Evolutionary conservation across 108 stramenopile species (phyloP).

Genomic region (Fistulifera solaris): DNA sequence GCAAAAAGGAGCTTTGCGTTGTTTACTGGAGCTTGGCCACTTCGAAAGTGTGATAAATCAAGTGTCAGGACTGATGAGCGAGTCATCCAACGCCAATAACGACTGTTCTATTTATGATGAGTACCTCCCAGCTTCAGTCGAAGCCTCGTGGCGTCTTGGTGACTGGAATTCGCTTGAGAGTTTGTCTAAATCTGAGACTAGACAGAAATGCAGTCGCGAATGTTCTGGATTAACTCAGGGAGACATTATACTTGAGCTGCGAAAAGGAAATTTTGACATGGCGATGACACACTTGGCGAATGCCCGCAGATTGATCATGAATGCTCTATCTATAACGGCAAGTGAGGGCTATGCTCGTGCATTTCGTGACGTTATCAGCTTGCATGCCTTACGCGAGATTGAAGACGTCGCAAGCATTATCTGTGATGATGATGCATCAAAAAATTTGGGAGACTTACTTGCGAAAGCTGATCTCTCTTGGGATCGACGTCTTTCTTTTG

Average conservation of each 20-base stretch:
- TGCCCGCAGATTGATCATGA: constrained; percentile 56
- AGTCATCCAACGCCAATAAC: neutral
- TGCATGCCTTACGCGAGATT: constrained; percentile 71
- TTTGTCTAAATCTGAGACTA: constrained; percentile 1
- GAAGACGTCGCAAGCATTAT: constrained; percentile 4
- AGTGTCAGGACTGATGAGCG: constrained; percentile 38
- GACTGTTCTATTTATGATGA: neutral
- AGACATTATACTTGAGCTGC: constrained; percentile 49
- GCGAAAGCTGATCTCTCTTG: constrained; percentile 17
- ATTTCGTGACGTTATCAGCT: constrained; percentile 48
- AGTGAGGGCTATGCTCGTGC: constrained; percentile 67
- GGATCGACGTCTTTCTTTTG: constrained; percentile 28
- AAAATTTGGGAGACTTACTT: too few relatives aligned
- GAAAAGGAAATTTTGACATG: constrained; percentile 13
- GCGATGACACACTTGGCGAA: constrained; percentile 24
- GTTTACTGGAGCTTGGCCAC: constrained; percentile 72
- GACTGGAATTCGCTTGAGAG: constrained; percentile 58
- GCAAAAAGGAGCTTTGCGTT: constrained; percentile 51
- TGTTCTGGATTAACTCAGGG: constrained; percentile 18
- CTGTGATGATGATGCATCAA: neutral
- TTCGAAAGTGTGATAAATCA: constrained; percentile 79
- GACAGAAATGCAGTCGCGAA: neutral
- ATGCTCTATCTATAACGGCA: constrained; percentile 48
- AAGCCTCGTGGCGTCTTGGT: constrained; percentile 84
- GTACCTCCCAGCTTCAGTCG: constrained; percentile 44